Percentiles rank a stretch among this genome's conserved stretches.
phyloP scores from a whole-genome alignment of 2,329 filamentous ascomycete species.

The Trichophyton benhamiae region DNA sequence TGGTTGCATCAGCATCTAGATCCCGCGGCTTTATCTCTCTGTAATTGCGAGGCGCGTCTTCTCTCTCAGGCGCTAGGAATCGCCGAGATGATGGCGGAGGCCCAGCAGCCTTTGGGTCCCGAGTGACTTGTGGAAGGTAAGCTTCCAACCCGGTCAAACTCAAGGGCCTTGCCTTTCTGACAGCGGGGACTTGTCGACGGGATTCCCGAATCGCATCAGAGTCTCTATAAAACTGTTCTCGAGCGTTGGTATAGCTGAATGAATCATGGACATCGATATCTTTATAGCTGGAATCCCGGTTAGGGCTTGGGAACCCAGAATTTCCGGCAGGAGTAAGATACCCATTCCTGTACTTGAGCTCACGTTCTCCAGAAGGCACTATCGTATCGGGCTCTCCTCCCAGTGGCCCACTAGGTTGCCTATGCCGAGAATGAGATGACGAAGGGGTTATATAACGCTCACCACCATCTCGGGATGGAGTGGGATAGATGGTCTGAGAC shows the following conservation, averaged over 20 bases:
- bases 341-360: constrained; percentile 14
- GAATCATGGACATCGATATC: constrained; percentile 32
- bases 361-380: neutral
- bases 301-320: constrained; percentile 10
- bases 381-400: neutral
- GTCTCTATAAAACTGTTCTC: constrained; percentile 37
- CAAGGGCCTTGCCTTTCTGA: constrained; percentile 24
- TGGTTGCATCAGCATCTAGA: neutral
- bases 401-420: neutral
- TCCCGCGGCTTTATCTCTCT: constrained; percentile 1
- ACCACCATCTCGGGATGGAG: constrained; percentile 18
- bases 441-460: constrained; percentile 26
- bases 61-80: neutral
- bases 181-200: constrained; percentile 12
- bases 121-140: constrained; percentile 17
- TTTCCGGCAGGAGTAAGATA: constrained; percentile 20
- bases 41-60: neutral
- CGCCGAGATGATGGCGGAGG: neutral
- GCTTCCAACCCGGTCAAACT: constrained; percentile 31
- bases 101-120: constrained; percentile 1
- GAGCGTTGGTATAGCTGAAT: constrained; percentile 37
- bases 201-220: constrained; percentile 24
- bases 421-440: constrained; percentile 14
- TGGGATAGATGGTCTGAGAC: constrained; percentile 21
- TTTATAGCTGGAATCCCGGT: constrained; percentile 15